Evolutionary conservation across 2,329 filamentous ascomycete genomes (phyloP).

Genomic region (Microascus cirrosus): DNA sequence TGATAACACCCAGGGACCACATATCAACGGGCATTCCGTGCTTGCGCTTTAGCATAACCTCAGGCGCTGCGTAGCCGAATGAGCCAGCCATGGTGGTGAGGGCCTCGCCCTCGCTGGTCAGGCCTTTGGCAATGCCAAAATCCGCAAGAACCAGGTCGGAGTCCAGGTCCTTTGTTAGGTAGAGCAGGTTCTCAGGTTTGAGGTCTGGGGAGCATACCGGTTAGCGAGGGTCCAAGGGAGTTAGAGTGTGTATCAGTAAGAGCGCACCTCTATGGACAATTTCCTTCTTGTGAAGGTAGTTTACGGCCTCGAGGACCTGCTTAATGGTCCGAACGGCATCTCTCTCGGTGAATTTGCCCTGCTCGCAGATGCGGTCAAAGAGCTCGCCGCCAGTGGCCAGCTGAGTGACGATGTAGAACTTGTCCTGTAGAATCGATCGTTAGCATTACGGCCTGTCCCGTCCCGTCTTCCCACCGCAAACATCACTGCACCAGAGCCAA

Average conservation of each 20-base stretch:
- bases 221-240: not conserved
- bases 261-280: constrained; percentile 82
- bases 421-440: constrained; percentile 52
- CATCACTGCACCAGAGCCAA: not conserved
- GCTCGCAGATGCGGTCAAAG: constrained; percentile 96
- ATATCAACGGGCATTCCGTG: constrained; percentile 98
- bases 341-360: constrained; percentile 97
- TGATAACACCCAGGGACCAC: constrained; percentile 99
- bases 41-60: constrained; percentile 95
- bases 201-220: constrained; percentile 55
- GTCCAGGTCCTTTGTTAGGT: constrained; percentile 64
- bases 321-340: constrained; percentile 93
- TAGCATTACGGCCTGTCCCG: not conserved
- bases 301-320: constrained; percentile 81
- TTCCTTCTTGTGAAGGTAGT: constrained; percentile 89
- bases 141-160: constrained; percentile 90
- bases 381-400: constrained; percentile 91
- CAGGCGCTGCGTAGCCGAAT: constrained; percentile 93
- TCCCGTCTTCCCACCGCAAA: too few relatives aligned
- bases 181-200: constrained; percentile 95
- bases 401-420: constrained; percentile 98
- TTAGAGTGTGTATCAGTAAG: not conserved
- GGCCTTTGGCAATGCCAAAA: constrained; percentile 97
- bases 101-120: constrained; percentile 81
- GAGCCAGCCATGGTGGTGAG: constrained; percentile 98